Evolutionary conservation across 2,329 filamentous ascomycete genomes (phyloP).

Genomic region (Fusarium sp.): DNA sequence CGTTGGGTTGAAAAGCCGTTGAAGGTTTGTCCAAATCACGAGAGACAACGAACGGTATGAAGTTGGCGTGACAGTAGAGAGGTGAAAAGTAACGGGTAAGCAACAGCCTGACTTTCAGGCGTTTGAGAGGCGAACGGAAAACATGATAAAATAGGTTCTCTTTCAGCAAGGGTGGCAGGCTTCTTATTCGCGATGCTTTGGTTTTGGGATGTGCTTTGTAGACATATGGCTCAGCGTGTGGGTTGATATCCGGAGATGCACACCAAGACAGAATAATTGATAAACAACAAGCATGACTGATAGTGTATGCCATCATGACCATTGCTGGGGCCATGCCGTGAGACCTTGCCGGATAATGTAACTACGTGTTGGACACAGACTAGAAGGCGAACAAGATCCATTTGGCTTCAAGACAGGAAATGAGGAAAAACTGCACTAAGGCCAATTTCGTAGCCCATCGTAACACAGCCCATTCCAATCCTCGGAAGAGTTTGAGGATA

Average conservation of each 20-base stretch:
- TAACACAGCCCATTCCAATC: constrained; percentile 11
- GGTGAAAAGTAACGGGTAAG: not conserved
- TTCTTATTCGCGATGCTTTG: constrained; percentile 28
- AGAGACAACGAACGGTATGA: not conserved
- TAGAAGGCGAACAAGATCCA: not conserved
- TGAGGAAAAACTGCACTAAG: not conserved
- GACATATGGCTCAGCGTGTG: constrained; percentile 27
- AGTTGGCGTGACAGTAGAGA: not conserved
- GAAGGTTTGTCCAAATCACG: not conserved
- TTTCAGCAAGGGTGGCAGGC: constrained; percentile 13
- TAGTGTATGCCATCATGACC: not conserved
- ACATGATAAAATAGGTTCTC: constrained; percentile 6
- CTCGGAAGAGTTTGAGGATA: not conserved
- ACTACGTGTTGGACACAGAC: not conserved
- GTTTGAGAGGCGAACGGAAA: constrained; percentile 7
- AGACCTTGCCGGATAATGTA: not conserved
- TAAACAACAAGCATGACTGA: constrained; percentile 6
- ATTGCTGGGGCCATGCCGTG: not conserved
- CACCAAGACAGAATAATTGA: constrained; percentile 30
- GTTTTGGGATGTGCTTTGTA: constrained; percentile 36
- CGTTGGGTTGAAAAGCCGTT: not conserved
- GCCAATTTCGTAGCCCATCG: constrained; percentile 1
- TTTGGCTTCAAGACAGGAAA: not conserved
- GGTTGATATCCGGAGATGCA: constrained; percentile 29
- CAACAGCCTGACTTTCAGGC: constrained; percentile 15